A percentile compares a stretch with the other conserved stretches of the same genome.
Conservation (phyloP, 257 asterid genomes). For the Lycium barbarum region DNA sequence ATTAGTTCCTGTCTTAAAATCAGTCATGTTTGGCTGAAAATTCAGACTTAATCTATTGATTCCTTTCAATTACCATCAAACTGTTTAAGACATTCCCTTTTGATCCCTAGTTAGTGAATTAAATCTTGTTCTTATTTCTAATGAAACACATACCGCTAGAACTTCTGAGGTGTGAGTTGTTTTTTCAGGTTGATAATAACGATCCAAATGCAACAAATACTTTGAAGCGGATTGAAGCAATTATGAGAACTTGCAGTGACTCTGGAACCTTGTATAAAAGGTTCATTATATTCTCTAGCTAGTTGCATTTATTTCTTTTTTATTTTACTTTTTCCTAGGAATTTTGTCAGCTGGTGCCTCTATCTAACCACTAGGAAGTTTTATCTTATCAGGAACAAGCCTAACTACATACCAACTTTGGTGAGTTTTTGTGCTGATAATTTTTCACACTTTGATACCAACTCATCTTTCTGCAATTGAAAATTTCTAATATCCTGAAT, state of each 20-base stretch:
- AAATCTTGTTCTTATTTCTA: no score
- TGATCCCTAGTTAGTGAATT: no score
- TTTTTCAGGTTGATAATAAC: conserved; percentile 61
- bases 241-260: conserved; percentile 78
- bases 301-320: background rate
- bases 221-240: conserved; percentile 59
- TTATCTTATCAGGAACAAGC: conserved; percentile 54
- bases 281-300: conserved; percentile 29
- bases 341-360: conserved; percentile 14
- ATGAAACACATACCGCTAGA: no score
- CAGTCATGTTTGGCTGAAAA: no score
- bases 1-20: no score
- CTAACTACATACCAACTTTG: conserved; percentile 55
- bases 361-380: conserved; percentile 60
- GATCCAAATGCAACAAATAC: conserved; percentile 87
- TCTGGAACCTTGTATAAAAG: conserved; percentile 61
- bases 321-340: no score
- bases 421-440: conserved; percentile 49
- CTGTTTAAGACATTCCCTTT: no score
- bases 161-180: background rate
- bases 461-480: background rate
- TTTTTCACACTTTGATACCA: background rate
- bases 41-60: no score
- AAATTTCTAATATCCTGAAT: conserved; percentile 30
- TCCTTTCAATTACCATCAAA: no score